Conservation (phyloP, 257 asterid species). For the Eucommia ulmoides region DNA sequence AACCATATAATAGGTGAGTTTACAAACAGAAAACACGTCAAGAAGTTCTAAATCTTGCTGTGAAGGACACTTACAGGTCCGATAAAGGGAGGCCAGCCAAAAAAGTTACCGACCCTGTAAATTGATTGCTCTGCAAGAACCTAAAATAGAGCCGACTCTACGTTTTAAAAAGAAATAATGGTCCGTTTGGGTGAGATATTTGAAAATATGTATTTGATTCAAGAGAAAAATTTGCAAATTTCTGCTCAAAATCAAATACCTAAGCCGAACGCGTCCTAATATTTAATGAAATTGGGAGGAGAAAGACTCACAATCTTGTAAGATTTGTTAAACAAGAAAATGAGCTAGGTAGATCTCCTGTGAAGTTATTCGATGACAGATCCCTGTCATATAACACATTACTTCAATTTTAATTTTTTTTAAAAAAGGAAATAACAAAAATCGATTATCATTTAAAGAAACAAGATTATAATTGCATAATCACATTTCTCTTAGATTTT, state of each 20-base stretch:
- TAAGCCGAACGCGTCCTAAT: not conserved
- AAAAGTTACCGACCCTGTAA: conserved; percentile 75
- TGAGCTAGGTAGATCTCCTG: conserved; percentile 86
- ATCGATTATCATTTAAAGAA: too few relatives aligned
- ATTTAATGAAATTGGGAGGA: too few relatives aligned
- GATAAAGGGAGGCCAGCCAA: conserved; percentile 60
- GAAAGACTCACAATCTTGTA: conserved; percentile 48
- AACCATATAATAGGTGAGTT: conserved; percentile 14
- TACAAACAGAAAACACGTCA: conserved; percentile 9
- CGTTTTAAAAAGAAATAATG: too few relatives aligned
- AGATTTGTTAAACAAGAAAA: conserved; percentile 47
- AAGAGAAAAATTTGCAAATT: not conserved
- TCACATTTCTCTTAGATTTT: conserved; percentile 48
- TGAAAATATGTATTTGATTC: too few relatives aligned
- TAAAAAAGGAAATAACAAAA: too few relatives aligned
- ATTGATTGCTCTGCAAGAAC: conserved; percentile 62
- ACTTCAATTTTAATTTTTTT: too few relatives aligned
- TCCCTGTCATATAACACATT: conserved; percentile 55
- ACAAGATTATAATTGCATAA: too few relatives aligned
- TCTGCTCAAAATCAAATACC: not conserved
- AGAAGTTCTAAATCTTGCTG: not conserved
- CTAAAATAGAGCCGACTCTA: too few relatives aligned
- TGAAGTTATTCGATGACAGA: conserved; percentile 67
- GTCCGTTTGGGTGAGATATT: too few relatives aligned
- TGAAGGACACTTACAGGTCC: conserved; percentile 43